These are phyloP conservation scores for Trichoderma virens DNA, from an alignment of 495 filamentous ascomycete genomes.

Conservation along the genomic window DNA sequence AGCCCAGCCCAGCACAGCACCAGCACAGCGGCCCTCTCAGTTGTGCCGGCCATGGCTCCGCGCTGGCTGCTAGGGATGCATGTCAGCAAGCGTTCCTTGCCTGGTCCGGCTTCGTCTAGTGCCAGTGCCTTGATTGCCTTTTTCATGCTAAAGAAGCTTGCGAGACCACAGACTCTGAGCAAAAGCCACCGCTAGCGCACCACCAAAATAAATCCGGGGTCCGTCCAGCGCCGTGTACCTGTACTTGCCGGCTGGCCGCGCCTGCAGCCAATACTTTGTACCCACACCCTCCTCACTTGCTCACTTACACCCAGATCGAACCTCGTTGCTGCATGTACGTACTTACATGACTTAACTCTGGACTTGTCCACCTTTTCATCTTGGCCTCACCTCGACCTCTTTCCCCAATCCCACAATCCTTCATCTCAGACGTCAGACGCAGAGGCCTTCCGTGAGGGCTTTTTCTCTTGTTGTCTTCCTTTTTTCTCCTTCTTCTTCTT, in stretches of 20 bases:
- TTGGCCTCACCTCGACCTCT: constrained; percentile 4
- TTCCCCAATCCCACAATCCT: not conserved
- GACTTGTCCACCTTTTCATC: not conserved
- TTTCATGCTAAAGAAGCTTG: too few species aligned
- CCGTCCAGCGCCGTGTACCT: not conserved
- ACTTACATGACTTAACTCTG: not conserved
- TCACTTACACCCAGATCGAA: constrained; percentile 6
- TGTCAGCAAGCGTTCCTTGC: constrained; percentile 9
- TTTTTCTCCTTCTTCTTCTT: not conserved
- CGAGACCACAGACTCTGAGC: not conserved
- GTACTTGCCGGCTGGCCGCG: not conserved
- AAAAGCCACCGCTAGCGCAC: not conserved
- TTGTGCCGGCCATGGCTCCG: not conserved
- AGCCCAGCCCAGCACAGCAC: not conserved
- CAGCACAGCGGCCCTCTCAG: not conserved
- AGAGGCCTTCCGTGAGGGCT: not conserved
- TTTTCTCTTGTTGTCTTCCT: not conserved
- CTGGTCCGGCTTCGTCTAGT: not conserved
- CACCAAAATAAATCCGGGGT: not conserved
- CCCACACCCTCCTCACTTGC: not conserved
- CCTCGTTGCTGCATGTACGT: too few species aligned
- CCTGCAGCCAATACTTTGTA: not conserved
- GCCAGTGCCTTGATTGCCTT: not conserved
- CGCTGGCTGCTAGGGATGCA: constrained; percentile 3
- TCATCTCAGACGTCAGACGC: not conserved